Evolutionary conservation across 2,329 filamentous ascomycete species (phyloP).

Genomic region (Coniochaeta ligniaria): DNA sequence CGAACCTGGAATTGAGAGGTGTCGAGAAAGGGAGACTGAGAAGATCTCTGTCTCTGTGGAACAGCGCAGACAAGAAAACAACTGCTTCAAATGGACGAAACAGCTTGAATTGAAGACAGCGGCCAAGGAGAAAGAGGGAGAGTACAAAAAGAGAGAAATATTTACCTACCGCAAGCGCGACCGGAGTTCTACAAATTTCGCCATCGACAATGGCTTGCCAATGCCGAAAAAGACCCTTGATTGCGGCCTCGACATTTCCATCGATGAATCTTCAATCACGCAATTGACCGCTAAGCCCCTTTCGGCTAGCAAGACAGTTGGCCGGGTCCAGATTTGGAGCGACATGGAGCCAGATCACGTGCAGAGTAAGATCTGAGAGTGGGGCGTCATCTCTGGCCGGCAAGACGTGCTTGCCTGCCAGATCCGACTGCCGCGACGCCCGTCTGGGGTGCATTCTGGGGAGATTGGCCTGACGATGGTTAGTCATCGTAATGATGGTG

Average conservation of each 20-base stretch:
- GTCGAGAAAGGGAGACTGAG: neutral
- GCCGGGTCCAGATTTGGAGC: neutral
- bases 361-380: neutral
- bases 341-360: neutral
- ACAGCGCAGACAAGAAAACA: neutral
- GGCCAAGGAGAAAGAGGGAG: neutral
- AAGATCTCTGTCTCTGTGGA: neutral
- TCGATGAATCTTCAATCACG: slow-evolving; percentile 4
- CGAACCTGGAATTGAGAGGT: neutral
- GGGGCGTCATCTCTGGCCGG: neutral
- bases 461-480: neutral
- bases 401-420: neutral
- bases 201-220: neutral
- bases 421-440: neutral
- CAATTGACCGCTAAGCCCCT: neutral
- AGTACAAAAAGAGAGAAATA: slow-evolving; percentile 1
- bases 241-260: neutral
- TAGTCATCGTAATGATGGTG: neutral
- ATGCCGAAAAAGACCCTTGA: neutral
- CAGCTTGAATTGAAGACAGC: neutral
- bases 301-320: neutral
- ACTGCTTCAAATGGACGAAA: slow-evolving; percentile 11
- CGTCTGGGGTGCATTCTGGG: neutral
- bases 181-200: neutral
- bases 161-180: neutral